phyloP scores from a whole-genome alignment of 1,284 basidiomycete species.

The Ustilago nuda region DNA sequence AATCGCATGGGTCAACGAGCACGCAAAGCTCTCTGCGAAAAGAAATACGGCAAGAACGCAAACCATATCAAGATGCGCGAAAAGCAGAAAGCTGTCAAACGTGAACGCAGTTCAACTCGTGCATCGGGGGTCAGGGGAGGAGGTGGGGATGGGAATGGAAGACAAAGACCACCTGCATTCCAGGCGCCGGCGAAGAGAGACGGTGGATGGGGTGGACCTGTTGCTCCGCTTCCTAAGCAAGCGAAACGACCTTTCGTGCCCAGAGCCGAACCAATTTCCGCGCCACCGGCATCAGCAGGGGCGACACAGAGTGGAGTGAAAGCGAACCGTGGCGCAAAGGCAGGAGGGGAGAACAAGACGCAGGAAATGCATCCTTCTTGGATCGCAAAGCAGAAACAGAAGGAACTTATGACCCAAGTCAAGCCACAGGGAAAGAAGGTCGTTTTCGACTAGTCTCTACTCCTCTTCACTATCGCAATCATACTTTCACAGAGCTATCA shows the following conservation, averaged over 20 bases:
- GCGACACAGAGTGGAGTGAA: neutral
- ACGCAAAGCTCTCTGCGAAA: constrained; percentile 95
- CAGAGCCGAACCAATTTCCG: neutral
- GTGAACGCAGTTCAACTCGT: constrained; percentile 1
- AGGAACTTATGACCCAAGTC: constrained; percentile 54
- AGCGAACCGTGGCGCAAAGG: neutral
- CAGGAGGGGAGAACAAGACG: constrained; percentile 12
- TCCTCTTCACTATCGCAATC: neutral
- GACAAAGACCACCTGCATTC: constrained; percentile 36
- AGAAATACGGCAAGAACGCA: constrained; percentile 89
- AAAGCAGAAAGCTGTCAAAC: constrained; percentile 29
- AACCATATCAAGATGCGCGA: constrained; percentile 77
- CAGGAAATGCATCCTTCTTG: constrained; percentile 61
- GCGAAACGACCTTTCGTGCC: constrained; percentile 17
- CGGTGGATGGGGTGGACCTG: constrained; percentile 39
- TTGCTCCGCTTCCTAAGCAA: constrained; percentile 36
- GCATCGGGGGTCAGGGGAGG: neutral
- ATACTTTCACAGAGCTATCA: neutral
- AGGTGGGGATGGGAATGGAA: constrained; percentile 4
- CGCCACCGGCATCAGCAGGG: neutral
- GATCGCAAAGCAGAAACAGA: constrained; percentile 65
- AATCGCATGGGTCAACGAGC: constrained; percentile 92
- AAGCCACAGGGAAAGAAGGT: constrained; percentile 60
- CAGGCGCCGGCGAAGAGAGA: constrained; percentile 36
- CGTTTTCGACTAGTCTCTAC: constrained; percentile 51